Conservation (phyloP, 805 yeast species). For the Lipomyces anomalus region DNA sequence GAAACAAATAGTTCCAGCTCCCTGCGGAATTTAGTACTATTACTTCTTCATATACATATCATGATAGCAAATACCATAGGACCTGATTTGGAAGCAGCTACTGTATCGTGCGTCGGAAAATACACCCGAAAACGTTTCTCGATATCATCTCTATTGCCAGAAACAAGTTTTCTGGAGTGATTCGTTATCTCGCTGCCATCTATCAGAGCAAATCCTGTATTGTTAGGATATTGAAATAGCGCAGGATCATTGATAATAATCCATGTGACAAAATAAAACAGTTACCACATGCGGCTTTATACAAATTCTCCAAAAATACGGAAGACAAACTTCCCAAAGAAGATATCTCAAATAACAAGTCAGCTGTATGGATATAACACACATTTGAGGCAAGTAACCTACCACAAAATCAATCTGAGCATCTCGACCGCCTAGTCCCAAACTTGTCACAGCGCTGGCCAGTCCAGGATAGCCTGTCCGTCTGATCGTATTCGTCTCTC, state of each 20-base stretch:
- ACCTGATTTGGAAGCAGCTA: slow-evolving; percentile 16
- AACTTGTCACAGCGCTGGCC: slow-evolving; percentile 7
- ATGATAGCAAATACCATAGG: no score
- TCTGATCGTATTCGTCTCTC: slow-evolving; percentile 4
- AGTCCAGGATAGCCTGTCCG: slow-evolving; percentile 16
- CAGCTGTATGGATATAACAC: neutral
- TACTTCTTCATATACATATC: no score
- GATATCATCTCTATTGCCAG: neutral
- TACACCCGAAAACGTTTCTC: slow-evolving; percentile 14
- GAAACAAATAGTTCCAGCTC: slow-evolving; percentile 22
- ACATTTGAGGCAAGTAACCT: neutral
- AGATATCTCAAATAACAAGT: no score
- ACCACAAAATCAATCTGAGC: slow-evolving; percentile 16
- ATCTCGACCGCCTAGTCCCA: slow-evolving; percentile 11
- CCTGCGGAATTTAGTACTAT: neutral
- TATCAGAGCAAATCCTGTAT: neutral
- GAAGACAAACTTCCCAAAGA: slow-evolving; percentile 19
- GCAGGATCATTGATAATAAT: neutral
- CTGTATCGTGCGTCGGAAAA: slow-evolving; percentile 23
- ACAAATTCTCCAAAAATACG: slow-evolving; percentile 6
- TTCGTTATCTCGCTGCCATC: neutral
- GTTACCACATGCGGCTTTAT: slow-evolving; percentile 17
- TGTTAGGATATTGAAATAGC: no score
- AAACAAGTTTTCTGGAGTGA: neutral
- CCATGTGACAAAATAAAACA: neutral